A percentile compares a stretch with the other conserved stretches of the same genome.
phyloP scores from a whole-genome alignment of 129 eudicot species.

The Centrapalus pauciflorus region DNA sequence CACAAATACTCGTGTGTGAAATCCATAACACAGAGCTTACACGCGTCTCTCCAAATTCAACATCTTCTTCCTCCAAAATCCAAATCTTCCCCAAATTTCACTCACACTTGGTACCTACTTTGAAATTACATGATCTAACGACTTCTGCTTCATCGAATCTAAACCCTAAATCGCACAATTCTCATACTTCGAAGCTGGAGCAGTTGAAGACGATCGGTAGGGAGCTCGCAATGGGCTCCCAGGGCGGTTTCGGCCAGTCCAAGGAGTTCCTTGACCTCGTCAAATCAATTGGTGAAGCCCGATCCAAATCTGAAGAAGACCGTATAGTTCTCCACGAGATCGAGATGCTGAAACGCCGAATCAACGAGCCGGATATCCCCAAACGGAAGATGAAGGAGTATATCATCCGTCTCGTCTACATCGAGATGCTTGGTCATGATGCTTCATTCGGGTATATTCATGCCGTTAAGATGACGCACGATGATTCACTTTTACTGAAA shows the following conservation, averaged over 20 bases:
- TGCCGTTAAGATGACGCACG: slow-evolving; percentile 97
- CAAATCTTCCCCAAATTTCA: slow-evolving; percentile 27
- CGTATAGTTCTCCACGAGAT: slow-evolving; percentile 84
- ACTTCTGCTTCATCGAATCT: no score
- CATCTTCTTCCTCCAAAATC: neutral
- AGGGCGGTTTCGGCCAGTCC: slow-evolving; percentile 83
- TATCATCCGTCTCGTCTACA: slow-evolving; percentile 70
- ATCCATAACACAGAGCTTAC: slow-evolving; percentile 26
- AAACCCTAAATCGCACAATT: slow-evolving; percentile 18
- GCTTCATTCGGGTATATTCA: slow-evolving; percentile 92
- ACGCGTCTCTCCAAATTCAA: slow-evolving; percentile 25
- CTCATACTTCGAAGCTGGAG: slow-evolving; percentile 54
- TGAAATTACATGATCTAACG: neutral
- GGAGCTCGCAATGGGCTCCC: slow-evolving; percentile 99
- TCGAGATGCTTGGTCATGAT: slow-evolving; percentile 98
- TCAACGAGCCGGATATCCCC: slow-evolving; percentile 73
- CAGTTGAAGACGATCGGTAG: slow-evolving; percentile 86
- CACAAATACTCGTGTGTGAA: neutral
- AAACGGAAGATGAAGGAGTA: slow-evolving; percentile 90
- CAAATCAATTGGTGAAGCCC: slow-evolving; percentile 94
- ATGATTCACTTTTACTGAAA: slow-evolving; percentile 56
- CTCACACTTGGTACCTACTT: neutral
- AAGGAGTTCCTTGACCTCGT: slow-evolving; percentile 91
- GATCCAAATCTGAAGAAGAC: slow-evolving; percentile 96
- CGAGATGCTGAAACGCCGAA: slow-evolving; percentile 67